Evolutionary conservation across 495 filamentous ascomycete genomes (phyloP).

Genomic region (Penicillium herquei): DNA sequence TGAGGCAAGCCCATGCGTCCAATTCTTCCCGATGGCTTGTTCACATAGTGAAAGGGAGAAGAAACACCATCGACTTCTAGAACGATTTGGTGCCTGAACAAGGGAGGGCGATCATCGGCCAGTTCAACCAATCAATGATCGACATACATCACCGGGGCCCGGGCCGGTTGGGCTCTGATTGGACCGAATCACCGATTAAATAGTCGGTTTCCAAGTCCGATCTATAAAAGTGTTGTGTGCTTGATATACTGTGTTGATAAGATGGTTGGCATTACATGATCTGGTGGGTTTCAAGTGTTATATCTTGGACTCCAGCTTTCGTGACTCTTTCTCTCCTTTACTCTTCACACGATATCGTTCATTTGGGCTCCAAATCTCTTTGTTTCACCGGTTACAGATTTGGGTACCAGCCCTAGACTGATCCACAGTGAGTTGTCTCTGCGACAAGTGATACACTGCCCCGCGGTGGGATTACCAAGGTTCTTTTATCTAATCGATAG

Average conservation of each 20-base stretch:
- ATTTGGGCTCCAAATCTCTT: background rate
- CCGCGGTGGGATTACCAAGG: constrained; percentile 15
- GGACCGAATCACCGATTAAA: constrained; percentile 18
- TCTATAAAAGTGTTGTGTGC: constrained; percentile 20
- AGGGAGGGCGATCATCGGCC: constrained; percentile 18
- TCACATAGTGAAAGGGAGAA: background rate
- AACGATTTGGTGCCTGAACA: constrained; percentile 22
- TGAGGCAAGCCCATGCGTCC: constrained; percentile 25
- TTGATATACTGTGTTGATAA: constrained; percentile 12
- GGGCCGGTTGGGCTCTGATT: constrained; percentile 25
- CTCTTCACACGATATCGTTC: constrained; percentile 1
- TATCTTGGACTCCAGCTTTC: constrained; percentile 5
- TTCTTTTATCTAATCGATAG: constrained; percentile 20
- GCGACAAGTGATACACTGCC: constrained; percentile 12
- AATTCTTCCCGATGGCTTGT: background rate
- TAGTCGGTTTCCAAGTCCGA: constrained; percentile 14
- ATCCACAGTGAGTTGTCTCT: constrained; percentile 25
- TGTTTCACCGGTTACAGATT: constrained; percentile 12
- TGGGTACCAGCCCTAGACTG: constrained; percentile 6
- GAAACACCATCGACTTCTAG: constrained; percentile 18
- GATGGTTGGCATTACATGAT: constrained; percentile 21
- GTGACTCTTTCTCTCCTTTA: constrained; percentile 1
- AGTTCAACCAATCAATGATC: constrained; percentile 15
- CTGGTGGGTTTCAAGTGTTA: background rate
- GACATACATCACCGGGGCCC: constrained; percentile 22